Evolutionary conservation across 2,329 filamentous ascomycete genomes (phyloP), one percentile per base, ranked within the genome.

Genomic region (Aureobasidium sp.): DNA sequence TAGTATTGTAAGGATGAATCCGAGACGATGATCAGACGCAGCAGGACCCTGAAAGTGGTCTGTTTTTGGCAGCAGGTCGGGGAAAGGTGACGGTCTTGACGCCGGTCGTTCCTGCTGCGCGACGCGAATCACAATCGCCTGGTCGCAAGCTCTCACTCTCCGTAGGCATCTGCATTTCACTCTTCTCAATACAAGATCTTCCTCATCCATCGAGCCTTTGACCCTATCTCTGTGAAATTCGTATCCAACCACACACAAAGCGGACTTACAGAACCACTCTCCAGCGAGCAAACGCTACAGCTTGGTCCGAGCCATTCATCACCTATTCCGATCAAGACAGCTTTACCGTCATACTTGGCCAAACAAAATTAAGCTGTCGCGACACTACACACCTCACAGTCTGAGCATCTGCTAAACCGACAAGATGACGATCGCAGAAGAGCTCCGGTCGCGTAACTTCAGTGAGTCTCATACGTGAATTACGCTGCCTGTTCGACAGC

Each of bases 371-470:
- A 33, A 14, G 31, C 33, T 4, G 17, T 48, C 56, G 29, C 42
- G 29, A 49, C 56, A 52, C n/a, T 22, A 22, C 29, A 40, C 12
- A 31, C 27, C 17, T 17, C 24, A 47, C 42, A 40, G 5, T 24
- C 40, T 39, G 19, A n/a, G 15, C 24, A 35, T 17, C 29, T 22
- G 22, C 9, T 45, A 42, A 17, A 22, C 33, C 17, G n/a, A 27
- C 63, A 64, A 49, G 22, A 85, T 85, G 84, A 82, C 83, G 67
- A 71, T 86, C 66, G 76, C 79, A 60, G 84, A 86, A 65, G 84
- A 86, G 73, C 81, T 87, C 71, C 82, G 76, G 70, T 83, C 82
- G 70, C 77, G 84, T 72, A 87, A 87, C 76, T 87, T 86, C 78
- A 86, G 84, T 86, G 76, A 75, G 83, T 72, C 52, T 40, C 61